phyloP scores from a whole-genome alignment of 345 rosid species.

The Acer yangbiense region DNA sequence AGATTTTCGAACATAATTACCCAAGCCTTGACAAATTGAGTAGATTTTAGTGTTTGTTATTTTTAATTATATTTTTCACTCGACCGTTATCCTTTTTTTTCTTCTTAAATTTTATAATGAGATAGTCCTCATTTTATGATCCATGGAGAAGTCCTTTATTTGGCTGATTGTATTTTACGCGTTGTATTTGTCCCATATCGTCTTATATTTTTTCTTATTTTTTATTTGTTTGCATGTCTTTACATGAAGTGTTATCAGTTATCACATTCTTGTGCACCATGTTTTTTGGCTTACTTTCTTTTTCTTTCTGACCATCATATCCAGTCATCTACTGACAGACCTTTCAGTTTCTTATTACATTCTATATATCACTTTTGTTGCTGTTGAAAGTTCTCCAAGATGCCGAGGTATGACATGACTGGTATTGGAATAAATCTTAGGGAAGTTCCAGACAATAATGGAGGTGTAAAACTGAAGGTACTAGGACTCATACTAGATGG shows the following conservation, averaged over 20 bases:
- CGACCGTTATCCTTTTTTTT: not conserved
- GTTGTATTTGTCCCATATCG: not conserved
- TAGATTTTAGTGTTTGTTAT: not conserved
- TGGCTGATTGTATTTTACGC: not conserved
- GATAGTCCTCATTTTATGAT: not conserved
- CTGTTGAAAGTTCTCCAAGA: constrained; percentile 81
- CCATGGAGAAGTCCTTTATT: not conserved
- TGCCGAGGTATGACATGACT: constrained; percentile 89
- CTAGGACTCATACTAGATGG: constrained; percentile 85
- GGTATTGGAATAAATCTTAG: constrained; percentile 93
- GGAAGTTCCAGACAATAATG: constrained; percentile 75
- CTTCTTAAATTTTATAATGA: not conserved
- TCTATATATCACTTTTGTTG: constrained; percentile 31
- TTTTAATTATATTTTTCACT: not conserved
- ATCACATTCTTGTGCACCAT: no score
- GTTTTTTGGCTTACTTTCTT: no score
- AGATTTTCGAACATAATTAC: no score
- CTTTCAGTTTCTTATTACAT: constrained; percentile 40
- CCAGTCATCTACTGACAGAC: constrained; percentile 24
- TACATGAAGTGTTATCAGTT: no score
- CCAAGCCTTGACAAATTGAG: not conserved
- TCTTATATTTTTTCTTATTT: not conserved
- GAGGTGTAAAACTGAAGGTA: constrained; percentile 68
- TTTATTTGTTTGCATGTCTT: no score
- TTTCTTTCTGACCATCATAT: no score